Evolutionary conservation across 345 rosid genomes (phyloP).

Genomic region (Eucalyptus pauciflora): DNA sequence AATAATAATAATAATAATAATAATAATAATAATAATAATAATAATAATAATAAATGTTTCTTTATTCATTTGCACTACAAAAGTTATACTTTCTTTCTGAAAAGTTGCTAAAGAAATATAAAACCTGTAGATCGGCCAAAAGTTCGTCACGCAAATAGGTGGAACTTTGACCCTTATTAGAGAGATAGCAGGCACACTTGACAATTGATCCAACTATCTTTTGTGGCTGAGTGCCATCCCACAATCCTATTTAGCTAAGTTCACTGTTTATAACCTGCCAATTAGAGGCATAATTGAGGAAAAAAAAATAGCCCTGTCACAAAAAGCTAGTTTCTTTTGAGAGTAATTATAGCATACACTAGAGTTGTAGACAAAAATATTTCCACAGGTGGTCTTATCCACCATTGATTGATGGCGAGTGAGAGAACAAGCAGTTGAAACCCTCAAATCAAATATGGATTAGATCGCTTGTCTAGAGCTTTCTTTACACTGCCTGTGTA

Average conservation of each 20-base stretch:
- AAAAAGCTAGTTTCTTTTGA: accelerated
- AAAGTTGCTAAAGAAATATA: not conserved
- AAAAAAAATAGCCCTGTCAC: not conserved
- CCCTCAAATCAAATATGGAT: not conserved
- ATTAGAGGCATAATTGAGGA: accelerated
- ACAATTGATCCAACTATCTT: not conserved
- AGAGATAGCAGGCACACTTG: not conserved
- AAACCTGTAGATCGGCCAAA: not conserved
- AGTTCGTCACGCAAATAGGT: not conserved
- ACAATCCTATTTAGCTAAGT: accelerated
- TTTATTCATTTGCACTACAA: not conserved
- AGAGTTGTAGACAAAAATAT: not conserved
- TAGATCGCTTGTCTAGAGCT: not conserved
- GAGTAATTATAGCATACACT: not conserved
- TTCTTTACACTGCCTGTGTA: not conserved
- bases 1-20: no score
- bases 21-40: no score
- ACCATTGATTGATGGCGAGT: accelerated
- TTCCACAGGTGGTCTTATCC: not conserved
- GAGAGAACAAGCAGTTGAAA: not conserved
- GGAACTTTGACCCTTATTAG: not conserved
- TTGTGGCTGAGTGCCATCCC: not conserved
- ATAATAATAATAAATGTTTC: not conserved
- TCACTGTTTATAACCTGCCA: not conserved
- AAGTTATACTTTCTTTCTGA: not conserved